phyloP scores from a whole-genome alignment of 371 early-diverging fungal genomes.

The Mucor plumbeus region DNA sequence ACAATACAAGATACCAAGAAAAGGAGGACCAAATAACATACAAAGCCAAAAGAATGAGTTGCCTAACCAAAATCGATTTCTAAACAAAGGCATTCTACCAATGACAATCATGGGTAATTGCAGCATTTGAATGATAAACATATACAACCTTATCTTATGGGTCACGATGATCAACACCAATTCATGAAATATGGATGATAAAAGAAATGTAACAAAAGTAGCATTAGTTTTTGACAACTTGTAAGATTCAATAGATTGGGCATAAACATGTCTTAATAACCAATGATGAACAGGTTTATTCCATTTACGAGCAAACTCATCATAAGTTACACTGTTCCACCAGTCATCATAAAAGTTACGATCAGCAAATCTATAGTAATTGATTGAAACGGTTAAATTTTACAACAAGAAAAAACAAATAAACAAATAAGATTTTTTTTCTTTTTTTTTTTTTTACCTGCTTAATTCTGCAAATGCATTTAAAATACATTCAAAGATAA shows the following conservation, averaged over 20 bases:
- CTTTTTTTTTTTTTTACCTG: slow-evolving; percentile 45
- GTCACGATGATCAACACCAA: slow-evolving; percentile 83
- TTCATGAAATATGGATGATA: slow-evolving; percentile 91
- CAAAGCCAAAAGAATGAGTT: slow-evolving; percentile 90
- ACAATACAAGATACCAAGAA: slow-evolving; percentile 80
- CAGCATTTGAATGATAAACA: slow-evolving; percentile 89
- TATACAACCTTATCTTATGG: slow-evolving; percentile 74
- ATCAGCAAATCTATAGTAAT: slow-evolving; percentile 83
- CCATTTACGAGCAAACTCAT: slow-evolving; percentile 98
- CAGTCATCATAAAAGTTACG: slow-evolving; percentile 97
- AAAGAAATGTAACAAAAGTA: slow-evolving; percentile 83
- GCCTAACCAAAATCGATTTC: slow-evolving; percentile 67
- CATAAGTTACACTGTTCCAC: slow-evolving; percentile 96
- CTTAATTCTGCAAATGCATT: slow-evolving; percentile 97
- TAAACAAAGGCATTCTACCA: slow-evolving; percentile 63
- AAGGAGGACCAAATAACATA: slow-evolving; percentile 81
- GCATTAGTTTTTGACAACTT: slow-evolving; percentile 78
- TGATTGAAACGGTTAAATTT: neutral
- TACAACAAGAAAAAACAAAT: neutral
- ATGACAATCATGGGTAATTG: slow-evolving; percentile 92
- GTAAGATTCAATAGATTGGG: slow-evolving; percentile 77
- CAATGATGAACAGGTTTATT: slow-evolving; percentile 98
- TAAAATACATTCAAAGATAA: slow-evolving; percentile 95
- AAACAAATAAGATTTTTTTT: neutral
- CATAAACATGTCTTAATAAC: slow-evolving; percentile 92